A percentile compares a stretch with the other conserved stretches of the same genome.
These are phyloP conservation scores for Backusella tuberculispora DNA, from an alignment of 192 early-diverging fungal species.

Conservation along the genomic window DNA sequence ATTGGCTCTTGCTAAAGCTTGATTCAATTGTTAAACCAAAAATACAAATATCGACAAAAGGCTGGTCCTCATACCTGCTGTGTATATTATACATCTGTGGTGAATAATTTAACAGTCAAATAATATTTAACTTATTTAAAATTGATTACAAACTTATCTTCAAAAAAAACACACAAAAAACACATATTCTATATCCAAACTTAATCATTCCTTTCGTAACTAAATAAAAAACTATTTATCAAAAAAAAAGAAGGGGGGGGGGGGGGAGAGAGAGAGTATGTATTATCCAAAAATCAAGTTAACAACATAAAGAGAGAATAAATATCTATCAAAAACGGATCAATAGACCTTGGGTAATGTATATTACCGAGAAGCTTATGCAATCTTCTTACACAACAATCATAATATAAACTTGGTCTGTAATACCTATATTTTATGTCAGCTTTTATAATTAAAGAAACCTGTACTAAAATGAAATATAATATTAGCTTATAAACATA, in stretches of 20 bases:
- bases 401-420: too few relatives aligned
- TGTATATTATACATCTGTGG: neutral
- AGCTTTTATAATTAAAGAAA: too few relatives aligned
- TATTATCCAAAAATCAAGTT: neutral
- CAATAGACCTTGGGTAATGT: too few relatives aligned
- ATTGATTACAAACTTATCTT: neutral
- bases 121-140: constrained; percentile 9
- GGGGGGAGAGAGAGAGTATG: too few relatives aligned
- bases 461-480: too few relatives aligned
- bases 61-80: neutral
- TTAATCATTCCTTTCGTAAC: neutral
- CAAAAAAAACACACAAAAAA: neutral
- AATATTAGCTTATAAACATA: too few relatives aligned
- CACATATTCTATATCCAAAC: neutral
- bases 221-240: neutral
- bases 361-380: too few relatives aligned
- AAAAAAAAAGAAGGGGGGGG: too few relatives aligned
- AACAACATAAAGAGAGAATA: too few relatives aligned
- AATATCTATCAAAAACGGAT: too few relatives aligned
- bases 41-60: neutral
- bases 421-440: too few relatives aligned
- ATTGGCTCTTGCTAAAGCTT: constrained; percentile 25
- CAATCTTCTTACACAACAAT: too few relatives aligned
- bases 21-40: neutral
- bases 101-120: neutral